Evolutionary conservation across 2,329 filamentous ascomycete genomes (phyloP), one percentile per base, ranked within the genome.

Genomic region (Keithomyces neogunnii): DNA sequence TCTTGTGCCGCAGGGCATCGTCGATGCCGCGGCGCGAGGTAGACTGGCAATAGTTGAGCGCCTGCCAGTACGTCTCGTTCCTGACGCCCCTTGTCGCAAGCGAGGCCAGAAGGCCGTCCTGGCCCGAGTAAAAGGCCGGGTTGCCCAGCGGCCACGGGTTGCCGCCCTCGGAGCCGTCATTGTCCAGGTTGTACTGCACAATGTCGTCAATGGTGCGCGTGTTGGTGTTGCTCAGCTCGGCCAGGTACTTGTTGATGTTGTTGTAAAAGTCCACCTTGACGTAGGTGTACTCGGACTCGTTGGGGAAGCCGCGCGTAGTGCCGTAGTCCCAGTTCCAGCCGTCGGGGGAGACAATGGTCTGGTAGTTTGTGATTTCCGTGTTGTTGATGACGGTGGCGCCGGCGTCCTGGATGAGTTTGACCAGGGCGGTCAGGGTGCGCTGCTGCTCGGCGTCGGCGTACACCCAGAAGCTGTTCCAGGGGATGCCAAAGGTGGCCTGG

Each of bases 321-420:
- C 85, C 84, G 55, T 81, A 85, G 59, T 86, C 84, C 77, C 86
- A 90, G 64, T 89, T 73, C 85, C 85, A 90, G n/a, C 84, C 83
- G 47, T 77, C 64, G 0, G 81, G 83, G 33, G 77, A 78, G 10
- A 89, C 76, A 29, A 88, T 78, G 0, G 69, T 78, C 60, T 82
- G 65, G 59, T 81, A 77, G 62, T 81, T 71, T 28, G 81, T 80
- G 2, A 90, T 73, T 61, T 90, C 86, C 0, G 84, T 88, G 30
- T 76, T 75, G 60, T 89, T 87, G 60, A 89, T 70, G 40, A 90
- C 73, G 1, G 75, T 84, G 0, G 84, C 86, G 1, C 87, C 86
- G 0, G 81, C 80, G 0, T 64, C 63, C 60, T 78, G 60, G 36
- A 90, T 78, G 29, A 81, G 60, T 0, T 70, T 61, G 9, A 88